Evolutionary conservation across 352 stramenopile species (phyloP), one percentile per base, ranked within the genome.

Genomic region (Globisporangium uncinulatum): DNA sequence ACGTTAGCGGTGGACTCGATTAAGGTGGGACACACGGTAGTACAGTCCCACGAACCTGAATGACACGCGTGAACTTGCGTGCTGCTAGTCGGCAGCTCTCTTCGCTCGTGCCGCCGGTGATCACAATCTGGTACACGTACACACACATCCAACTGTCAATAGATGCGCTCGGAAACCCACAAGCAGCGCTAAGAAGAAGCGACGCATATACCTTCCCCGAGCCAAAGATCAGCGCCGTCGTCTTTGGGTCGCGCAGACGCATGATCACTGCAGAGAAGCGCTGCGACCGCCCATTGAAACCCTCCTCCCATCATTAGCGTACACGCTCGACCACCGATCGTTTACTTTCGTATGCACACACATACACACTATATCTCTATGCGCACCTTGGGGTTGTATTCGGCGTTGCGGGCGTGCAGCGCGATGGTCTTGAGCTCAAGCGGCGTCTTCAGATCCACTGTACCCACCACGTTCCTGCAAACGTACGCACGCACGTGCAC

Each of bases 331-430:
- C n/a, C n/a, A n/a, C n/a, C n/a, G n/a, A n/a, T n/a, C n/a, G n/a
- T n/a, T n/a, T n/a, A 42, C 7, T n/a, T 9, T 15, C 7, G 15
- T 11, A 19, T 9, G 34, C 29, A 48, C 4, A 42, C 14, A 39
- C 15, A 56, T 19, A 3, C 19, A 61, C 24, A 31, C 41, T 4
- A 4, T 49, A n/a, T 47, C 31, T 56, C 42, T 51, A 11, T 7
- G n/a, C 34, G n/a, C 49, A 96, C 87, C 79, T 97, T 97, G 11
- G 97, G 97, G 74, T 99, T 99, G 74, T 99, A 99, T 77, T 99
- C 97, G 7, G 97, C 97, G 63, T 99, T 99, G 17, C 97, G 89
- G 46, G 95, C 96, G 59, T 98, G 93, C 20, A 98, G 70, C 37
- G 97, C 95, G 58, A 99, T 98, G 48, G 90, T 97, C 72, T 98